phyloP scores from a whole-genome alignment of 148 eudicot species.

The Limonium bicolor region DNA sequence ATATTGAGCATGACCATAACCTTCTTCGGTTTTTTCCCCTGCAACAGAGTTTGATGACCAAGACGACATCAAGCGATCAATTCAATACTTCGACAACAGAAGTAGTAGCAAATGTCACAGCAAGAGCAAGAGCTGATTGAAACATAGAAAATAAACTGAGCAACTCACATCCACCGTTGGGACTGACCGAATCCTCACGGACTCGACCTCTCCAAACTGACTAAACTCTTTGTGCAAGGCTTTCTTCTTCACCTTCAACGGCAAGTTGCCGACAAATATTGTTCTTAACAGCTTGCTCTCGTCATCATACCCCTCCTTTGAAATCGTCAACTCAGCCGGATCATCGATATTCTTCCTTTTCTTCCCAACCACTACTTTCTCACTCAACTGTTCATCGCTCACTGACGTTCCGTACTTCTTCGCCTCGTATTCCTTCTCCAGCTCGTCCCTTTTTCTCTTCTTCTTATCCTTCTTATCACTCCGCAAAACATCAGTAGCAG shows the following conservation, averaged over 20 bases:
- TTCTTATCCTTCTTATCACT: conserved; percentile 9
- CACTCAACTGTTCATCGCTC: conserved; percentile 13
- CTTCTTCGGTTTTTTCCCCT: conserved; percentile 63
- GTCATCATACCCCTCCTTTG: conserved; percentile 84
- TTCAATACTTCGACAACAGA: too few relatives aligned
- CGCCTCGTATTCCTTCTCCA: conserved; percentile 58
- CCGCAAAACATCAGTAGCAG: neutral
- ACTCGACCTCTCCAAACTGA: conserved; percentile 74
- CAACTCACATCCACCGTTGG: conserved; percentile 77
- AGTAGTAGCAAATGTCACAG: neutral
- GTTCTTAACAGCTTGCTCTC: conserved; percentile 85
- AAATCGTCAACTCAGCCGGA: conserved; percentile 31
- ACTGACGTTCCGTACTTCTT: conserved; percentile 18
- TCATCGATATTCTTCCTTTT: conserved; percentile 60
- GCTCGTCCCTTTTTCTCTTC: conserved; percentile 73
- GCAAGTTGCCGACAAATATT: conserved; percentile 86
- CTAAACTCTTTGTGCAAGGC: conserved; percentile 56
- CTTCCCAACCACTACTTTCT: conserved; percentile 28
- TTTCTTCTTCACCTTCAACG: conserved; percentile 81
- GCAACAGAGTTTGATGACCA: conserved; percentile 3
- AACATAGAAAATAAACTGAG: neutral
- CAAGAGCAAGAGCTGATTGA: neutral
- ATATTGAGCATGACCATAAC: conserved; percentile 15
- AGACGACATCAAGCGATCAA: conserved; percentile 1
- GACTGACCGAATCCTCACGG: conserved; percentile 78